Base-by-base conservation (phyloP, 108 stramenopile genomes). In the Epipyxis sp. region DNA sequence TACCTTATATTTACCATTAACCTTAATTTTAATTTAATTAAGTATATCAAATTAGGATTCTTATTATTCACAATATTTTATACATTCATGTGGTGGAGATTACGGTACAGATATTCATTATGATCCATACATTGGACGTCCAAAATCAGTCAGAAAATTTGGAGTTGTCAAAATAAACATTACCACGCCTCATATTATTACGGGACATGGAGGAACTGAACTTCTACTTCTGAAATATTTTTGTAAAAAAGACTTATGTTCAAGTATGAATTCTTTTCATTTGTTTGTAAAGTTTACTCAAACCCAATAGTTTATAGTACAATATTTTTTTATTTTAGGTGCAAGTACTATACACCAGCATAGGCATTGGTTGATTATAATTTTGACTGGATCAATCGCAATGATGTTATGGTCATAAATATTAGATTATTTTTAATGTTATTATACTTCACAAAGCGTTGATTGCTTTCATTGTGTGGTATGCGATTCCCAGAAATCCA, bases 31-130 rank as follows among this genome's bases (percentile, higher is more conserved):
- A 13, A 50, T 50, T 50, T 6, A 13, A 13, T 6, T 37, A 13
- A 25, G 3, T 65, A 25, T 65, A 32, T 65, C 34, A 37, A 32
- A 6, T 50, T 65, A 65, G 61, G 34, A 65, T 65, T 65, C 61
- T 37, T 65, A 65, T 65, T 65, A 65, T 37, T 35, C 34, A 29
- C 61, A 65, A 65, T 65, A 35, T 65, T 65, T 65, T 32, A 65
- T 65, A 35, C 3, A 32, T 6, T 65, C 61, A 37, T 65, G 61
- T 65, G 61, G 61, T 35, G 61, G 61, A 32, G 61, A 65, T 65
- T 37, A 35, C 6, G 61, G 61, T 10, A 65, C 61, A 65, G 13
- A 3, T 32, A 32, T 65, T 32, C 6, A 65, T 35, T 65, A 65
- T 65, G 30, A 37, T 37, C 61, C 61, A 37, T 65, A 25, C 6